Conservation (phyloP, 768 basidiomycete genomes). For the Tephrocybe sp. region DNA sequence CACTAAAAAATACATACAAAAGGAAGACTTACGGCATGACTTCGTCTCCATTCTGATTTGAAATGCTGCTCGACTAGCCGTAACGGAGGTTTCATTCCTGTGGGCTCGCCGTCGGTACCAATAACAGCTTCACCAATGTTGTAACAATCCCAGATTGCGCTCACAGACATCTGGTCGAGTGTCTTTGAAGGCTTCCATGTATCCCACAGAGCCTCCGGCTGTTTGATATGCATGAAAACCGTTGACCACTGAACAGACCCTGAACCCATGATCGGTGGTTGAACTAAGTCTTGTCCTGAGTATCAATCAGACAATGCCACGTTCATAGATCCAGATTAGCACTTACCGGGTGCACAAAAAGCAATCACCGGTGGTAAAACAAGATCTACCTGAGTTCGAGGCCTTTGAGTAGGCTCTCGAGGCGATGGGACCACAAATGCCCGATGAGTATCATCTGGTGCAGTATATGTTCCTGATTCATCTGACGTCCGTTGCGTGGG, state of each 20-base stretch:
- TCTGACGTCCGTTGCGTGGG: too few species aligned
- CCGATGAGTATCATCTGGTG: neutral
- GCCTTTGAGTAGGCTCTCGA: neutral
- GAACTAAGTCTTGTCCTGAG: too few species aligned
- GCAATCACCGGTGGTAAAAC: neutral
- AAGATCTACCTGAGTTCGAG: constrained; percentile 2
- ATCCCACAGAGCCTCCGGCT: constrained; percentile 2
- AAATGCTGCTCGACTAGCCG: constrained; percentile 9
- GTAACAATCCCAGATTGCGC: constrained; percentile 3
- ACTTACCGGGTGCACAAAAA: constrained; percentile 1
- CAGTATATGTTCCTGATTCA: too few species aligned
- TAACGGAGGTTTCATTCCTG: constrained; percentile 6
- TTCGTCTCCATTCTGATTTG: neutral
- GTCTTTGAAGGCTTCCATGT: constrained; percentile 5
- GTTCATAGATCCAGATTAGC: too few species aligned
- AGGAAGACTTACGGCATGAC: neutral
- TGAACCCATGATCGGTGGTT: too few species aligned
- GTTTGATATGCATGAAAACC: constrained; percentile 1
- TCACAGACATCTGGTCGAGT: neutral
- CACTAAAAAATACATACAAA: neutral
- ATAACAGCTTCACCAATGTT: neutral
- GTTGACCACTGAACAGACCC: neutral
- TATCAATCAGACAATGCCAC: neutral
- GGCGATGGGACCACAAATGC: neutral
- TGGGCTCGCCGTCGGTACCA: neutral